Evolutionary conservation across 2,329 filamentous ascomycete genomes (phyloP).

Genomic region (Huntiella decipiens): DNA sequence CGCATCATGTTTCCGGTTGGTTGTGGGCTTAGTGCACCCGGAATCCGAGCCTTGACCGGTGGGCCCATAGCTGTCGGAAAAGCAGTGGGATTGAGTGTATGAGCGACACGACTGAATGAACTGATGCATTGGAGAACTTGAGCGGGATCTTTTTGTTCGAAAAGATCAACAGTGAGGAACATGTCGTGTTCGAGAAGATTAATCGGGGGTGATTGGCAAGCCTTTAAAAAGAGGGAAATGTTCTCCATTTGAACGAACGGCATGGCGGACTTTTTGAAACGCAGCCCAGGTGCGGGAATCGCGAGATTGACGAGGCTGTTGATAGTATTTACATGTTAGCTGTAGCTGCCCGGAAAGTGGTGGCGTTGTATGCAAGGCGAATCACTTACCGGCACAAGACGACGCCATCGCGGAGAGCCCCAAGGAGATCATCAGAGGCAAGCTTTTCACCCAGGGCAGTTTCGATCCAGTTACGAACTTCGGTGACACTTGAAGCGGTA

Average conservation of each 20-base stretch:
- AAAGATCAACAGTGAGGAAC: conserved; percentile 93
- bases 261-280: conserved; percentile 84
- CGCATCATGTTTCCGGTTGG: conserved; percentile 32
- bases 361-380: neutral
- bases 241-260: conserved; percentile 99
- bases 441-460: conserved; percentile 56
- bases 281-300: conserved; percentile 57
- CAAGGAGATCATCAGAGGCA: conserved; percentile 57
- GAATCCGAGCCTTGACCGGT: conserved; percentile 30
- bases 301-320: conserved; percentile 64
- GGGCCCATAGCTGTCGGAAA: conserved; percentile 65
- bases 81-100: conserved; percentile 49
- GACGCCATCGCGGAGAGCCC: conserved; percentile 75
- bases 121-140: conserved; percentile 86
- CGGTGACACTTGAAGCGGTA: conserved; percentile 74
- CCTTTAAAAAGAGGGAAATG: conserved; percentile 84
- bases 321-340: conserved; percentile 4
- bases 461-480: conserved; percentile 75
- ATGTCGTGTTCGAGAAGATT: conserved; percentile 84
- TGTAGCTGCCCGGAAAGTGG: neutral
- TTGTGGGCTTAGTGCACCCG: conserved; percentile 44
- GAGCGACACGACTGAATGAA: conserved; percentile 76
- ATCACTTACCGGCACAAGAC: conserved; percentile 67
- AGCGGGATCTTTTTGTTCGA: conserved; percentile 84
- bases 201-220: conserved; percentile 68